Evolutionary conservation across 495 filamentous ascomycete species (phyloP).

Genomic region (Neurospora cerealis): DNA sequence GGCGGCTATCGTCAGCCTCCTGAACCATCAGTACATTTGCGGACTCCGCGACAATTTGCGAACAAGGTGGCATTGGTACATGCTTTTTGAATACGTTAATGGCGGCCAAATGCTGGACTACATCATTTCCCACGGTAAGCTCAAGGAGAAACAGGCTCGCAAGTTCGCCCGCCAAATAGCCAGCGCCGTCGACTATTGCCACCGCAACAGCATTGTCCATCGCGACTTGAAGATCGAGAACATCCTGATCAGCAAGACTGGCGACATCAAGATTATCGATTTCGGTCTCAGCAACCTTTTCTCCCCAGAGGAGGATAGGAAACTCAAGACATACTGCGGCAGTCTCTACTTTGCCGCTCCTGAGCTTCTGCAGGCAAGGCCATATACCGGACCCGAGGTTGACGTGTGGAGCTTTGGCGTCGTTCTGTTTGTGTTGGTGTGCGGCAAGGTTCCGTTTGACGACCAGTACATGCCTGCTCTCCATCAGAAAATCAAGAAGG

Average conservation of each 20-base stretch:
- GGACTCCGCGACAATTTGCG: slow-evolving; percentile 91
- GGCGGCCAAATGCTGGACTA: slow-evolving; percentile 99
- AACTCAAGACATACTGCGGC: slow-evolving; percentile 92
- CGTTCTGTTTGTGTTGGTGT: slow-evolving; percentile 96
- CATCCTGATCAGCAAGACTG: slow-evolving; percentile 97
- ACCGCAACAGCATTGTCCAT: slow-evolving; percentile 97
- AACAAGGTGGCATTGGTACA: slow-evolving; percentile 98
- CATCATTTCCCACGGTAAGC: slow-evolving; percentile 93
- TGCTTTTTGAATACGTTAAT: slow-evolving; percentile 99
- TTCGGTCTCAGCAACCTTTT: slow-evolving; percentile 98
- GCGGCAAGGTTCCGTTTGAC: slow-evolving; percentile 97
- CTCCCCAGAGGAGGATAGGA: slow-evolving; percentile 60
- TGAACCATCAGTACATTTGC: slow-evolving; percentile 94
- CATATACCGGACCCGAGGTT: slow-evolving; percentile 93
- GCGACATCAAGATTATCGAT: slow-evolving; percentile 99
- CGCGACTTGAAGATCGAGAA: slow-evolving; percentile 98
- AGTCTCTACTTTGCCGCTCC: slow-evolving; percentile 97
- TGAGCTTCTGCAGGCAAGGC: slow-evolving; percentile 84
- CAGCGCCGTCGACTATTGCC: slow-evolving; percentile 97
- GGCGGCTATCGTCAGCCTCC: slow-evolving; percentile 90
- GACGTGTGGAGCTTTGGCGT: slow-evolving; percentile 99
- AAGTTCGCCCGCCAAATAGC: slow-evolving; percentile 98
- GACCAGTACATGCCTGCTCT: slow-evolving; percentile 98
- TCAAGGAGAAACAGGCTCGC: slow-evolving; percentile 97
- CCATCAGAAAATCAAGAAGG: slow-evolving; percentile 98